Percentiles rank a stretch among this genome's conserved stretches.
phyloP scores from a whole-genome alignment of 768 basidiomycete genomes.

The Suillus spraguei region DNA sequence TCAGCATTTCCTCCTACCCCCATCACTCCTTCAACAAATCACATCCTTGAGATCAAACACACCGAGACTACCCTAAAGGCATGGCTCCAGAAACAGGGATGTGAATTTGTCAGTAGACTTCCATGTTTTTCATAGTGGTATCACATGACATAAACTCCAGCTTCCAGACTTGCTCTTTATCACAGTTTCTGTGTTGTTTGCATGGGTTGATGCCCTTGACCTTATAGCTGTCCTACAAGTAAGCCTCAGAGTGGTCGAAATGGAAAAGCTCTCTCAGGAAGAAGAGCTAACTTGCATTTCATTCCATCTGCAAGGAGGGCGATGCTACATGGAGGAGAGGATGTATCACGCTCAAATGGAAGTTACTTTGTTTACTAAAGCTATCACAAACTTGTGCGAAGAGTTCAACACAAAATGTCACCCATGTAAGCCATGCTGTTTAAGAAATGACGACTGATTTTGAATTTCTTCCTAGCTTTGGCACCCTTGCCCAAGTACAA shows the following conservation, averaged over 20 bases:
- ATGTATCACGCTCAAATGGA: slow-evolving; percentile 5
- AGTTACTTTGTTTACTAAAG: background rate
- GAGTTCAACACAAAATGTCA: background rate
- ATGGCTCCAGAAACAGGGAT: background rate
- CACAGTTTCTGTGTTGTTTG: background rate
- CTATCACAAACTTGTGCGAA: background rate
- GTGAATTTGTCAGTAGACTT: background rate
- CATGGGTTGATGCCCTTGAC: background rate
- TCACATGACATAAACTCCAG: background rate
- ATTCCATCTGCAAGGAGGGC: background rate
- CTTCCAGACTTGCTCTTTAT: background rate
- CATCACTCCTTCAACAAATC: background rate
- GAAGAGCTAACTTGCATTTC: background rate
- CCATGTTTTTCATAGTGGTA: background rate
- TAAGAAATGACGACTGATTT: background rate
- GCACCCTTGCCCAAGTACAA: background rate
- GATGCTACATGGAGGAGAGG: background rate
- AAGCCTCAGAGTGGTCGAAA: background rate
- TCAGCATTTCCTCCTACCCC: background rate
- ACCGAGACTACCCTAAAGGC: background rate
- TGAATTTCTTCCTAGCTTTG: background rate
- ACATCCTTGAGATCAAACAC: background rate
- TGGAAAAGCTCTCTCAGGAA: background rate
- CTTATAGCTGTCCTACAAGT: background rate
- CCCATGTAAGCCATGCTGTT: background rate